phyloP scores from a whole-genome alignment of 1,284 basidiomycete species.

The Microbotryum violaceum region DNA sequence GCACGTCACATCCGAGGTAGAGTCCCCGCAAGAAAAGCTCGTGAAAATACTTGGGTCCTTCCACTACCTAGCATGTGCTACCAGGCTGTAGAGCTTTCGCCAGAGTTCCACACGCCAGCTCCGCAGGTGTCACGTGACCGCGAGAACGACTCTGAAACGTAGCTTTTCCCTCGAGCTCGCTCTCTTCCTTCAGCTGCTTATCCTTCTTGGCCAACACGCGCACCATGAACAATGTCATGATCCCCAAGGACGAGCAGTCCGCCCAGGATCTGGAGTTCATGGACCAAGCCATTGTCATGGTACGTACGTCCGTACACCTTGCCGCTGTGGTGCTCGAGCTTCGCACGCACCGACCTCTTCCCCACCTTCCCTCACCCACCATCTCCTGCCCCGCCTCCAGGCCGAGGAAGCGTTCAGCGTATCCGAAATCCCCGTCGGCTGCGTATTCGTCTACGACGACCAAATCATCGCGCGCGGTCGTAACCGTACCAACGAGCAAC shows the following conservation, averaged over 20 bases:
- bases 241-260: constrained; percentile 30
- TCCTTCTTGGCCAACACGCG: not conserved
- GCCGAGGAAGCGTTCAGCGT: constrained; percentile 68
- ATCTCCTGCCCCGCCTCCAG: constrained; percentile 30
- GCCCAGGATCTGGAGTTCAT: constrained; percentile 34
- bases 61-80: too few relatives aligned
- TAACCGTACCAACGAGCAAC: constrained; percentile 89
- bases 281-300: constrained; percentile 36
- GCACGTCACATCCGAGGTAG: too few relatives aligned
- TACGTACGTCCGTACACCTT: constrained; percentile 19
- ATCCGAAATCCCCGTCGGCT: constrained; percentile 92
- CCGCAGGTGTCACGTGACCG: too few relatives aligned
- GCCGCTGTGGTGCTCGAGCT: not conserved
- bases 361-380: not conserved
- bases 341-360: not conserved
- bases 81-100: too few relatives aligned
- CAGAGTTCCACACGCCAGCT: too few relatives aligned
- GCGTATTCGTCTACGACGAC: constrained; percentile 79
- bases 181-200: not conserved
- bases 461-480: constrained; percentile 73
- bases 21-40: too few relatives aligned
- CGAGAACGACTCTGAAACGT: too few relatives aligned
- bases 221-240: constrained; percentile 32
- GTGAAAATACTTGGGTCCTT: too few relatives aligned
- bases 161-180: too few relatives aligned